Evolutionary conservation across 1,284 basidiomycete genomes (phyloP).

Genomic region (Ganoderma lucidum): DNA sequence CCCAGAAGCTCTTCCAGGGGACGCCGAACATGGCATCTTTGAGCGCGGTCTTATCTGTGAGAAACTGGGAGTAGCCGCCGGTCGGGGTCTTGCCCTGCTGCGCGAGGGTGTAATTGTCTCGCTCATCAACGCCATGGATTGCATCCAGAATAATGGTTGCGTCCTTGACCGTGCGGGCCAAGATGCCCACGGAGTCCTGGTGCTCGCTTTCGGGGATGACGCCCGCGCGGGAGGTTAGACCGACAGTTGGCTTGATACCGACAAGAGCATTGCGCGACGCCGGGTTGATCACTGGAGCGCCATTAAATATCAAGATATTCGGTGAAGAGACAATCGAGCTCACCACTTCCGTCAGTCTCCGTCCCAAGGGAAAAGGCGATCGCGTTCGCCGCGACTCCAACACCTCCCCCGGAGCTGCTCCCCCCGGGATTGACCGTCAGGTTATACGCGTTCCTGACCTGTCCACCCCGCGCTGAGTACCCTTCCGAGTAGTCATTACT

Average conservation of each 20-base stretch:
- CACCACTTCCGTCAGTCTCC: slow-evolving; percentile 62
- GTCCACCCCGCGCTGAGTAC: slow-evolving; percentile 74
- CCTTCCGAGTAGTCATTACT: slow-evolving; percentile 61
- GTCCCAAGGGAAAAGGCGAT: slow-evolving; percentile 51
- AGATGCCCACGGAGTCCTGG: slow-evolving; percentile 72
- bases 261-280: slow-evolving; percentile 54
- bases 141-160: slow-evolving; percentile 65
- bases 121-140: slow-evolving; percentile 66
- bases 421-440: slow-evolving; percentile 69
- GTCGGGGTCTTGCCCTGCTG: slow-evolving; percentile 39
- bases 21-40: slow-evolving; percentile 12
- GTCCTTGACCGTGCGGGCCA: slow-evolving; percentile 65
- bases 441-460: slow-evolving; percentile 67
- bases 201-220: slow-evolving; percentile 69
- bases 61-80: background rate
- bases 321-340: background rate
- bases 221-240: slow-evolving; percentile 57
- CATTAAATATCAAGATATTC: background rate
- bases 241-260: slow-evolving; percentile 61
- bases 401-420: slow-evolving; percentile 70
- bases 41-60: slow-evolving; percentile 18
- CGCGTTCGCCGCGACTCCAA: slow-evolving; percentile 66
- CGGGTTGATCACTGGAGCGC: slow-evolving; percentile 51
- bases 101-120: slow-evolving; percentile 67
- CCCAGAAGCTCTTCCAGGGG: slow-evolving; percentile 10